Base-by-base conservation (phyloP, 495 filamentous ascomycete species). In the Lasiosphaeria hispida region DNA sequence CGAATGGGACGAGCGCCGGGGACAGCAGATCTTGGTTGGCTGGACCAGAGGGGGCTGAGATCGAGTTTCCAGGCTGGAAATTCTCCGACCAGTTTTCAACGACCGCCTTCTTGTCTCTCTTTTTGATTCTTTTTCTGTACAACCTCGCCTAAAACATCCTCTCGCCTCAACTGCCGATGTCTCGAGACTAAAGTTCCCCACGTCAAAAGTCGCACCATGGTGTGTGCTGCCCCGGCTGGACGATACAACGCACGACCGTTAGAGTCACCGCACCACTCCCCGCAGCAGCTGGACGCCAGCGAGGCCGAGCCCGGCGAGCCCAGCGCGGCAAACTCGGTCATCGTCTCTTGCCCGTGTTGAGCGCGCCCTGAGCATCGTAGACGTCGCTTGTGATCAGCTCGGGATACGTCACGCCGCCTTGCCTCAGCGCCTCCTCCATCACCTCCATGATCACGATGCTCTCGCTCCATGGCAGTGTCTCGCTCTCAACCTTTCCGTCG, bases 361-460 rank as follows among this genome's bases (percentile, higher is more conserved):
- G 65, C 3, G 75, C 71, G 65, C 79, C 78, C 66, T 79, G 72
- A 36, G 74, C 68, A 62, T 85, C 83, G 73, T 85, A 92, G 42
- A 90, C 82, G 48, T 81, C 81, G 55, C 81, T 92, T 72, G 94
- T 87, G 70, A 97, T 95, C 63, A 82, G 76, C 55, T 89, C 85
- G 30, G 91, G 89, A 78, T 95, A 96, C 61, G 69, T 79, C 67
- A 97, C 74, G 3, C 83, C 89, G 48, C 86, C 85, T 79, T 92
- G 87, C 70, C 74, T 80, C 66, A 93, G 79, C 15, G 92, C 87
- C 76, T 88, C 83, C 78, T 97, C 93, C 93, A 97, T 96, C 10
- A 87, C 83, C 69, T 92, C 86, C 92, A 96, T 96, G 53, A 96
- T 92, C 23, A 88, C 83, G 53, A 96, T 80, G 69, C 90, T 96